A percentile compares a stretch with the other conserved stretches of the same genome.
Conservation (phyloP, 2,329 filamentous ascomycete genomes). For the Penicillium verrucosum region DNA sequence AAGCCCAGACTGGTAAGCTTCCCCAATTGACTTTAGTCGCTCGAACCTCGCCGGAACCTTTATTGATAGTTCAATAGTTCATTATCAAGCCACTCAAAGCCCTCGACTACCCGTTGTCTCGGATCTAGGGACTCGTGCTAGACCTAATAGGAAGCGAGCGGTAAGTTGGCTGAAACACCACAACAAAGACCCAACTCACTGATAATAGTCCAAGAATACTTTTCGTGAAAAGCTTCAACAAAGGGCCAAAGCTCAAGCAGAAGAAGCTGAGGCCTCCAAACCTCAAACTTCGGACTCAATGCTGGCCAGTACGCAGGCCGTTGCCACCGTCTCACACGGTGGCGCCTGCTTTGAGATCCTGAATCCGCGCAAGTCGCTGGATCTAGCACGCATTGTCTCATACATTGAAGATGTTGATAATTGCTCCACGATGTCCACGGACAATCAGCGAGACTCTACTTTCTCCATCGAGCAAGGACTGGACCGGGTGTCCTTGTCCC, state of each 20-base stretch:
- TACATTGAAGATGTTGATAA: conserved; percentile 36
- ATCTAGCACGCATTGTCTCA: conserved; percentile 36
- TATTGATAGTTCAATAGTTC: conserved; percentile 10
- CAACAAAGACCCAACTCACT: conserved; percentile 11
- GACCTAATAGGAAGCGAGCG: conserved; percentile 25
- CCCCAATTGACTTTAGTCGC: not conserved
- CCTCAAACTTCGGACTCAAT: conserved; percentile 27
- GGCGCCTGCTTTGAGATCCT: conserved; percentile 39
- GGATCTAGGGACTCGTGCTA: conserved; percentile 19
- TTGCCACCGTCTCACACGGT: conserved; percentile 32
- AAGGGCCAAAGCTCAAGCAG: conserved; percentile 17
- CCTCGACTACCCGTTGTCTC: conserved; percentile 23
- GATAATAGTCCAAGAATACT: conserved; percentile 26
- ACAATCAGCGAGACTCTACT: conserved; percentile 23
- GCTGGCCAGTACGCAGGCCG: conserved; percentile 26
- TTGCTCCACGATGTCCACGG: conserved; percentile 18
- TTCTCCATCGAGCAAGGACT: conserved; percentile 20
- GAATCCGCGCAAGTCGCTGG: conserved; percentile 37
- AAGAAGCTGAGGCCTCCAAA: conserved; percentile 16
- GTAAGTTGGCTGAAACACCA: conserved; percentile 22
- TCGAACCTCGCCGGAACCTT: not conserved
- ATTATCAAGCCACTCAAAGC: conserved; percentile 6
- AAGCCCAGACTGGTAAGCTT: conserved; percentile 21
- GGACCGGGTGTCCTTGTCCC: conserved; percentile 21
- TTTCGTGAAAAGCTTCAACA: conserved; percentile 32